Percentiles rank a stretch among this genome's conserved stretches.
Evolutionary conservation across 176 grass and related monocot genomes (phyloP).

Genomic region (Coix lacrymajobi): DNA sequence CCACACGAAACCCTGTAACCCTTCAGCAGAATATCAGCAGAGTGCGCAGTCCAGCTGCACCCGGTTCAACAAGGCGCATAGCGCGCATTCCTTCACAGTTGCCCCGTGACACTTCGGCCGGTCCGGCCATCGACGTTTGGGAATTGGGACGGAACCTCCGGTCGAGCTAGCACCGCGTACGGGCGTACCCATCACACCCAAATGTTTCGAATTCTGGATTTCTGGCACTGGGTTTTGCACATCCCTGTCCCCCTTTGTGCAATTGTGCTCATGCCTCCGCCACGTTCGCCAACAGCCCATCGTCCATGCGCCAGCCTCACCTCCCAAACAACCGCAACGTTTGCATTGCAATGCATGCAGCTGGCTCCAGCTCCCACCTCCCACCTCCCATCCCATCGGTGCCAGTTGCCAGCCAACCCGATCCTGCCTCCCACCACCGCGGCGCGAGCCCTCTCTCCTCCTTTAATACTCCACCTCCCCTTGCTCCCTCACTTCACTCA

Average conservation of each 20-base stretch:
- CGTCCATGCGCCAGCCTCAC: not conserved
- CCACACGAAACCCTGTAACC: not conserved
- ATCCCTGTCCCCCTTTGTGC: not conserved
- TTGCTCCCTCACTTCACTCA: not conserved
- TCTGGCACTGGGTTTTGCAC: not conserved
- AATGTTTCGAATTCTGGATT: not conserved
- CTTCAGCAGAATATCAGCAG: too few species aligned
- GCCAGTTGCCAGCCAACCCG: slow-evolving; percentile 20
- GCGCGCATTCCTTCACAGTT: not conserved
- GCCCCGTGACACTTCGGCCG: not conserved
- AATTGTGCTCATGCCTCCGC: too few species aligned
- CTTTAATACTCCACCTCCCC: not conserved
- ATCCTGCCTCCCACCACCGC: not conserved
- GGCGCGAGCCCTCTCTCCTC: not conserved
- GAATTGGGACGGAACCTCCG: too few species aligned
- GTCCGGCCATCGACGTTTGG: too few species aligned
- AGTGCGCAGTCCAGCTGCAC: not conserved
- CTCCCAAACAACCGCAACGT: too few species aligned
- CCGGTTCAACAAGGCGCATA: not conserved
- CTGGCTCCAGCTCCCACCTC: slow-evolving; percentile 18
- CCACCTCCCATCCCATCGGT: slow-evolving; percentile 9
- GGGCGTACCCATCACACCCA: not conserved
- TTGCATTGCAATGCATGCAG: not conserved
- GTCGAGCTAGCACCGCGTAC: too few species aligned
- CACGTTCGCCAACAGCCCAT: not conserved